Evolutionary conservation across 306 rosid genomes (phyloP).

Genomic region (Carpinus fangiana): DNA sequence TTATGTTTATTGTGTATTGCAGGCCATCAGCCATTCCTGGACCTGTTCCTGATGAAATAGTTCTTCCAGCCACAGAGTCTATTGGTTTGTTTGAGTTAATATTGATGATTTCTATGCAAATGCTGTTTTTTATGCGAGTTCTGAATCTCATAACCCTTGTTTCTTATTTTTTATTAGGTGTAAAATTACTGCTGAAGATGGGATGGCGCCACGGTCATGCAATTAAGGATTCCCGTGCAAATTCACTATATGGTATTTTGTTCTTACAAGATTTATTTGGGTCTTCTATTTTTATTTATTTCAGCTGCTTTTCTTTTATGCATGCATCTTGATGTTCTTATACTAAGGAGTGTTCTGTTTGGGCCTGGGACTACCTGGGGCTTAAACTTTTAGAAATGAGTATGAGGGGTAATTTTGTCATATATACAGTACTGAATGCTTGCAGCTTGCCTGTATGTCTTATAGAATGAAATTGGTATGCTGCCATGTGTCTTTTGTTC

Average conservation of each 20-base stretch:
- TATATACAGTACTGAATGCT: background rate
- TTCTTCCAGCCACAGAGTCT: slow-evolving; percentile 85
- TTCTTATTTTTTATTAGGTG: slow-evolving; percentile 53
- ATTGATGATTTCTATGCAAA: slow-evolving; percentile 11
- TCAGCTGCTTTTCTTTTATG: background rate
- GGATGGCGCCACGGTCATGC: slow-evolving; percentile 99
- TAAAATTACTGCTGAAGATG: slow-evolving; percentile 86
- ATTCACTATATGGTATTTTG: slow-evolving; percentile 62
- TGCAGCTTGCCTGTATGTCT: background rate
- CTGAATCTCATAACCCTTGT: slow-evolving; percentile 20
- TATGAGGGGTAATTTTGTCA: background rate
- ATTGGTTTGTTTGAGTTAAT: slow-evolving; percentile 61
- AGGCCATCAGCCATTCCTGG: slow-evolving; percentile 98
- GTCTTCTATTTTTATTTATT: slow-evolving; percentile 11
- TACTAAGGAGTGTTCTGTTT: background rate
- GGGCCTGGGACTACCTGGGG: background rate
- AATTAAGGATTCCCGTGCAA: slow-evolving; percentile 75
- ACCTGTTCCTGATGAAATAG: slow-evolving; percentile 87
- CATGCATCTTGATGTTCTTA: background rate
- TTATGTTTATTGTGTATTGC: slow-evolving; percentile 27
- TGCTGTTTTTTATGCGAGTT: slow-evolving; percentile 9
- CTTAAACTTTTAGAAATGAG: background rate
- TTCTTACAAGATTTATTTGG: slow-evolving; percentile 9
- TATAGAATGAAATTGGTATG: background rate
- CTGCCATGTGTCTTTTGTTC: background rate